Conservation (phyloP, 768 basidiomycete genomes). For the Suillus fuscotomentosus region DNA sequence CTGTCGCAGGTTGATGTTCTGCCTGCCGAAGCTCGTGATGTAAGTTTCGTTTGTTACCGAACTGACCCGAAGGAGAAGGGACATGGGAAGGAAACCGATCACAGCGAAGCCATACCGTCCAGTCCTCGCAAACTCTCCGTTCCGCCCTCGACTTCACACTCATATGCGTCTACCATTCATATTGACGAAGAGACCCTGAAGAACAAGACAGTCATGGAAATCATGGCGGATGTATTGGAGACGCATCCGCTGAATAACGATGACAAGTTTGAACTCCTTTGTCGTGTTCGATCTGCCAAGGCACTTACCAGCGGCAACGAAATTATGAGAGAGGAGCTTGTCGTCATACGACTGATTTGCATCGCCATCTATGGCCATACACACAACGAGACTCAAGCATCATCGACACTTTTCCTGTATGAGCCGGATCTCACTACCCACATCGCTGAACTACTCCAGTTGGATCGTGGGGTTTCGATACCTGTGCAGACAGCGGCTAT, state of each 20-base stretch:
- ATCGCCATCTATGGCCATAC: conserved; percentile 92
- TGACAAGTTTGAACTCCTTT: conserved; percentile 87
- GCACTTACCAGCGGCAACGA: conserved; percentile 59
- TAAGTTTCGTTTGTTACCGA: conserved; percentile 79
- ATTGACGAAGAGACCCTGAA: conserved; percentile 61
- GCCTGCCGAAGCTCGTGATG: conserved; percentile 73
- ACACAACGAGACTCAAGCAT: conserved; percentile 73
- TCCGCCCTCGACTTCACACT: conserved; percentile 30
- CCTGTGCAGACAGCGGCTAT: conserved; percentile 82
- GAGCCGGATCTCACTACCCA: conserved; percentile 91
- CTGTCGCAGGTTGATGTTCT: conserved; percentile 55
- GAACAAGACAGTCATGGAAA: conserved; percentile 66
- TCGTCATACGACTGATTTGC: conserved; percentile 78
- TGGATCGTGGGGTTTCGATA: conserved; percentile 69
- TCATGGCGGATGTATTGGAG: conserved; percentile 73
- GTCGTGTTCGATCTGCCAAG: conserved; percentile 79
- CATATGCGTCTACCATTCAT: conserved; percentile 58
- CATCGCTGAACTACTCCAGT: conserved; percentile 85
- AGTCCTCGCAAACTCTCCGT: conserved; percentile 49
- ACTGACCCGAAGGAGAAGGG: conserved; percentile 52
- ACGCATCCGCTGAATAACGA: conserved; percentile 67
- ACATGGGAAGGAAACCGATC: conserved; percentile 45
- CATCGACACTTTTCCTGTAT: conserved; percentile 84
- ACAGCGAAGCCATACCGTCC: conserved; percentile 38
- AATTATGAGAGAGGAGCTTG: conserved; percentile 73